Evolutionary conservation across 2,329 filamentous ascomycete genomes (phyloP), one percentile per base, ranked within the genome.

Genomic region (Penicillium sp.): DNA sequence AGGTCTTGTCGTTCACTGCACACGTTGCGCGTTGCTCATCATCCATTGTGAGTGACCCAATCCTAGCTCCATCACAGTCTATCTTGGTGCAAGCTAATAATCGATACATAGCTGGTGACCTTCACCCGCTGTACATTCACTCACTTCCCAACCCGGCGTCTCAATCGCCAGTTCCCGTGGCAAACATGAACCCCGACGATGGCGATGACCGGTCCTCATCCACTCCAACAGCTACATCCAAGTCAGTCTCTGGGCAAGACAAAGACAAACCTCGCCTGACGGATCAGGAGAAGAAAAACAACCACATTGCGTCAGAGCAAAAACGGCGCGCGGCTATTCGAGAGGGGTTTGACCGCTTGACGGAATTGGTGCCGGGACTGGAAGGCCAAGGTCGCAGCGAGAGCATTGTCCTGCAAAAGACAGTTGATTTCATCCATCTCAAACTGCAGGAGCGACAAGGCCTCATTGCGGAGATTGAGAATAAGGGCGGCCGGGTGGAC

Each of bases 351-450:
- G 87, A 94, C 63, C 78, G 82, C 21, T 76, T 95, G 17, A 86
- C 86, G 11, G 79, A 83, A 37, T 75, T 94, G 20, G 87, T 94
- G 1, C 89, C 89, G 0, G 87, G 86, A 0, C 75, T 94, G 37
- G 79, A 87, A 55, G 89, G 89, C 1, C 85, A 90, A 58, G 89
- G 86, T 1, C 81, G 88, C 31, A 93, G 87, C 49, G 89, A 95
- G 64, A 87, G 86, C 18, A 74, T 88, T 13, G 87, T 95, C n/a
- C 73, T 95, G 15, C 80, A 82, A 48, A 77, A 77, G 50, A 85
- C 83, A 0, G 78, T 85, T 19, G 80, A 83, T 10, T 84, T 75
- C 47, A 82, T 86, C 58, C 73, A 73, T 28, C 68, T 80, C 45
- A 73, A 83, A 58, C 64, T 87, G 7, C 68, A 73, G 33, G 76